Evolutionary conservation across 2,329 filamentous ascomycete genomes (phyloP).

Genomic region (Fusarium redolens): DNA sequence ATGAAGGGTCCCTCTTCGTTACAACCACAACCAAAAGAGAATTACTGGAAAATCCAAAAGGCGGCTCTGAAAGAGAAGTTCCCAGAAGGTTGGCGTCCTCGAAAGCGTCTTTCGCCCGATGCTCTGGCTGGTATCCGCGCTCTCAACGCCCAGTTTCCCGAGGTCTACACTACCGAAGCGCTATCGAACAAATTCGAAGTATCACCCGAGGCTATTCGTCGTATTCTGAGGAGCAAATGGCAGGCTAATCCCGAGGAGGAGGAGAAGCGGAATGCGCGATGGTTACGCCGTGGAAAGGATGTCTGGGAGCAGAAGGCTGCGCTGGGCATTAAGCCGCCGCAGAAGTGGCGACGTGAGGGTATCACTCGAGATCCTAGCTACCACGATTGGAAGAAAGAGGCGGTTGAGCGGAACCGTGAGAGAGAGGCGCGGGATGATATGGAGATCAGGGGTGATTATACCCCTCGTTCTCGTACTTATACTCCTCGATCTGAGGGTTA

Average conservation of each 20-base stretch:
- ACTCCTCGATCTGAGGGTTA: background rate
- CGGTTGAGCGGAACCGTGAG: slow-evolving; percentile 45
- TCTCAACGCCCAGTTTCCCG: slow-evolving; percentile 80
- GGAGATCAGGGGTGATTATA: slow-evolving; percentile 20
- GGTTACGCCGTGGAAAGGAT: slow-evolving; percentile 69
- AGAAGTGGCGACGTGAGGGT: slow-evolving; percentile 68
- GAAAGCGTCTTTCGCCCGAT: slow-evolving; percentile 90
- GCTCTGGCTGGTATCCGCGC: slow-evolving; percentile 90
- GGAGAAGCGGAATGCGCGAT: slow-evolving; percentile 67
- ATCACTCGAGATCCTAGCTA: slow-evolving; percentile 58
- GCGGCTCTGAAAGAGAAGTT: slow-evolving; percentile 81
- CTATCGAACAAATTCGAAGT: slow-evolving; percentile 85
- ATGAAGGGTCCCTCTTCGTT: slow-evolving; percentile 27
- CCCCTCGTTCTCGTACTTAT: background rate
- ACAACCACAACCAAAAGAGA: slow-evolving; percentile 46
- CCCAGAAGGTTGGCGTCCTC: slow-evolving; percentile 81
- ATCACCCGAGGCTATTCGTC: slow-evolving; percentile 86
- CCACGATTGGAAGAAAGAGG: slow-evolving; percentile 50
- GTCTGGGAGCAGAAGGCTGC: slow-evolving; percentile 71
- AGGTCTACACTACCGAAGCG: slow-evolving; percentile 77
- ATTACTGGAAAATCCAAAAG: slow-evolving; percentile 82
- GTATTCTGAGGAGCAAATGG: slow-evolving; percentile 87
- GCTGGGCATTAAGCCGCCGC: slow-evolving; percentile 70
- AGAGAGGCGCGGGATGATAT: slow-evolving; percentile 46
- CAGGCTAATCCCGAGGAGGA: slow-evolving; percentile 69